Evolutionary conservation across 2,329 filamentous ascomycete genomes (phyloP).

Genomic region (Eurotiales sp.): DNA sequence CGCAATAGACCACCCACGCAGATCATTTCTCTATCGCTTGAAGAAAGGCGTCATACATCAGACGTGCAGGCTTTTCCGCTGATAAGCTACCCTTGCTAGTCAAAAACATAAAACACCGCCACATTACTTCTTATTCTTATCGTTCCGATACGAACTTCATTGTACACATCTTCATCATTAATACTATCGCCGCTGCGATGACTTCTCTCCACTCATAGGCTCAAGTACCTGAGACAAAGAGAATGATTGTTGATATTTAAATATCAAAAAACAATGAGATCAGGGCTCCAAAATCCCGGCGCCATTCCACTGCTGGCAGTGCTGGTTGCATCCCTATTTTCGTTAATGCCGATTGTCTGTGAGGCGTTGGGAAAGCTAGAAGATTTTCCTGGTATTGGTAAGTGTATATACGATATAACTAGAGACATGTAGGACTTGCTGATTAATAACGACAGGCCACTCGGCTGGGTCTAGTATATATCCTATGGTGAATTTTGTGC

Average conservation of each 20-base stretch:
- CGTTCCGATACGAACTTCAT: too few species aligned
- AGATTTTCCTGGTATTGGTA: slow-evolving; percentile 2
- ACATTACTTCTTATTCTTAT: too few species aligned
- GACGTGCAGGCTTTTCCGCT: too few species aligned
- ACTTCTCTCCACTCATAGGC: background rate
- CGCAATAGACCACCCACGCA: too few species aligned
- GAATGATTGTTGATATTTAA: background rate
- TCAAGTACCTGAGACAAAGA: background rate
- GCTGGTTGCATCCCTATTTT: slow-evolving; percentile 10
- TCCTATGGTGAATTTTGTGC: background rate
- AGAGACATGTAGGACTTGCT: background rate
- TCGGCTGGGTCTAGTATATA: background rate
- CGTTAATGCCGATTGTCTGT: slow-evolving; percentile 11
- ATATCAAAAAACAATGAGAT: slow-evolving; percentile 8
- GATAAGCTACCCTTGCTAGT: too few species aligned
- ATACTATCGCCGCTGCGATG: background rate
- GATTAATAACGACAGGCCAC: background rate
- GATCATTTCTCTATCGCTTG: too few species aligned
- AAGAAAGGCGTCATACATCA: too few species aligned
- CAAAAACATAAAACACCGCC: too few species aligned
- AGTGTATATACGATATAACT: background rate
- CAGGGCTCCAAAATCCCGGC: slow-evolving; percentile 9
- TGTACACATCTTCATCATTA: background rate
- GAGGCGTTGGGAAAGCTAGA: slow-evolving; percentile 7
- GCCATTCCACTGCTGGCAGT: slow-evolving; percentile 12